Evolutionary conservation across 306 rosid species (phyloP).

Genomic region (Cicer pinnatifidum): DNA sequence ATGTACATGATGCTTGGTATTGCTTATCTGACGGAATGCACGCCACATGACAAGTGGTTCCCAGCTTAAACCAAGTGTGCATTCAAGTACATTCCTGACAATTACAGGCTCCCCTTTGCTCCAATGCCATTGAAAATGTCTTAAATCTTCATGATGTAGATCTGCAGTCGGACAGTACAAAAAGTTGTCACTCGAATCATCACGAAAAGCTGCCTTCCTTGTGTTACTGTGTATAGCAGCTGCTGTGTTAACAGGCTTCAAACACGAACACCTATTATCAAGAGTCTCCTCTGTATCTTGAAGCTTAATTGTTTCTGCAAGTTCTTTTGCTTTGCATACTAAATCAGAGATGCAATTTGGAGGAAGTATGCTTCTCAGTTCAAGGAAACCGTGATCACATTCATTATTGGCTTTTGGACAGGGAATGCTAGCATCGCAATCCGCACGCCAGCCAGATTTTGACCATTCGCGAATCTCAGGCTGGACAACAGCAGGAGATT

Average conservation of each 20-base stretch:
- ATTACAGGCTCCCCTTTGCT: slow-evolving; percentile 82
- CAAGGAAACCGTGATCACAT: slow-evolving; percentile 59
- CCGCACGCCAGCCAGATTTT: slow-evolving; percentile 59
- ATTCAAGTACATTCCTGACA: slow-evolving; percentile 75
- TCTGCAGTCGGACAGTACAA: slow-evolving; percentile 71
- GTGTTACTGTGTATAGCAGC: slow-evolving; percentile 25
- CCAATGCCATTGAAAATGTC: slow-evolving; percentile 90
- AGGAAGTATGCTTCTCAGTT: slow-evolving; percentile 57
- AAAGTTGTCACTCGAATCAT: slow-evolving; percentile 61
- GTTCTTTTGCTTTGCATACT: slow-evolving; percentile 63
- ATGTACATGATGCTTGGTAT: slow-evolving; percentile 36
- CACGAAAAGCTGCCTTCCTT: slow-evolving; percentile 73
- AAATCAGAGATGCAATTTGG: slow-evolving; percentile 51
- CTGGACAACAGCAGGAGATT: not conserved
- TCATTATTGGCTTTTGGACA: slow-evolving; percentile 60
- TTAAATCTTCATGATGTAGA: slow-evolving; percentile 49
- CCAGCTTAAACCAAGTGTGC: slow-evolving; percentile 85
- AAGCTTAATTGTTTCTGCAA: slow-evolving; percentile 48
- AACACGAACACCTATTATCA: slow-evolving; percentile 56
- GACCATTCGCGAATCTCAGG: slow-evolving; percentile 40
- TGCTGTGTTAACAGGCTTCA: slow-evolving; percentile 25
- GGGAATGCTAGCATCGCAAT: slow-evolving; percentile 67
- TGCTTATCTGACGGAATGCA: slow-evolving; percentile 67
- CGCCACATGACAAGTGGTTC: slow-evolving; percentile 98
- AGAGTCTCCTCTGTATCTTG: slow-evolving; percentile 40